Conservation (phyloP, 1,139 yeast genomes). For the Zhuliangozyma blackwelliae region DNA sequence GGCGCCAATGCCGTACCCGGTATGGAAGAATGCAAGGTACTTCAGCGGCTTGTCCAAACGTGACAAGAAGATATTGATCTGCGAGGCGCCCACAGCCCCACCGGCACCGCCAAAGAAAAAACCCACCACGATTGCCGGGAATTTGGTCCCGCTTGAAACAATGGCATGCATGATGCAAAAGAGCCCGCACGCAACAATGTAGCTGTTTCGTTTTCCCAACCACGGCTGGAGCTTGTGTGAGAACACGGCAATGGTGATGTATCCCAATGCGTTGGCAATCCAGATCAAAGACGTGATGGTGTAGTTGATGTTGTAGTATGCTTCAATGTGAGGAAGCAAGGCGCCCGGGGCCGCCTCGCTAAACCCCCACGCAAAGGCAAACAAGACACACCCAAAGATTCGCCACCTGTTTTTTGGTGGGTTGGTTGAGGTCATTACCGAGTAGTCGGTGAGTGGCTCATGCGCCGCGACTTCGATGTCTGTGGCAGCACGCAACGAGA, state of each 20-base stretch:
- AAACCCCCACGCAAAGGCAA: constrained; percentile 36
- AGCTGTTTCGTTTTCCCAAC: constrained; percentile 37
- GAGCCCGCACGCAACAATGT: constrained; percentile 28
- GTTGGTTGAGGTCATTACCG: constrained; percentile 20
- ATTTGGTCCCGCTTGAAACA: constrained; percentile 33
- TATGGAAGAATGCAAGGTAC: constrained; percentile 53
- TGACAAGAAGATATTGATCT: constrained; percentile 54
- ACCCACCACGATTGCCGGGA: constrained; percentile 44
- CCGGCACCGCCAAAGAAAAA: constrained; percentile 62
- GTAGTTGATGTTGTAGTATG: constrained; percentile 30
- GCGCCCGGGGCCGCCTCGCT: constrained; percentile 49
- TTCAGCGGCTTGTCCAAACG: constrained; percentile 45
- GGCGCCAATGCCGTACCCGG: constrained; percentile 62
- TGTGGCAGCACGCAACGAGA: no score
- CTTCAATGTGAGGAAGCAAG: constrained; percentile 40
- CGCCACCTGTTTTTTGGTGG: constrained; percentile 46
- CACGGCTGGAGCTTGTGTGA: constrained; percentile 36
- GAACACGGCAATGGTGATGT: constrained; percentile 36
- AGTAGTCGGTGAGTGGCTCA: no score
- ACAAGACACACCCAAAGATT: constrained; percentile 34
- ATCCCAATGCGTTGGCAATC: constrained; percentile 44
- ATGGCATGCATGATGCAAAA: constrained; percentile 33
- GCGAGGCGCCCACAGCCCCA: constrained; percentile 51
- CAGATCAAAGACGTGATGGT: constrained; percentile 42
- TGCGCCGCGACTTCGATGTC: no score